Base-by-base conservation (phyloP, 2,329 filamentous ascomycete genomes). In the Basipetospora chlamydospora region DNA sequence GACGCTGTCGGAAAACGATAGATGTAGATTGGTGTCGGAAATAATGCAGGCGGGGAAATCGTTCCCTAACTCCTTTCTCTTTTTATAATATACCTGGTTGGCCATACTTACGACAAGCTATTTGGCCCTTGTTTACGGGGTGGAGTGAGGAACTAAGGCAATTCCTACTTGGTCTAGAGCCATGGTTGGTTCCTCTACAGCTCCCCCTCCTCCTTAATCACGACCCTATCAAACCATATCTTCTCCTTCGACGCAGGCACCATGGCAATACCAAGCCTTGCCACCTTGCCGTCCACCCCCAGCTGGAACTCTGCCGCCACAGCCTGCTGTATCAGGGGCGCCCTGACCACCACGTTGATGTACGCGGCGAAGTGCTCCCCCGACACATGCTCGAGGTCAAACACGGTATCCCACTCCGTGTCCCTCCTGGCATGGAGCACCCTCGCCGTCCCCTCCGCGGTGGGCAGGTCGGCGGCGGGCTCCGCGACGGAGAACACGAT, bases 361-460 rank as follows among this genome's bases (percentile, higher is more conserved):
- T 35, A 42, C 7, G 21, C 33, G 8, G 35, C 20, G 31, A 32
- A 46, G 11, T 39, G 37, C 16, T 46, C 40, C 2, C 44, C 44
- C 1, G 39, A 42, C 13, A 43, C 42, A 11, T 41, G 43, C 22
- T 41, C 40, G 1, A 46, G 25, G 20, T 42, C 40, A 6, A 35
- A 22, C 3, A 32, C 33, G 3, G 35, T 21, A n/a, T 42, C 15
- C 33, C 33, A 35, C 20, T 33, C 26, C 5, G 28, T 22, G 17
- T 29, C 21, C 7, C 23, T 17, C 8, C 30, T 22, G 9, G 34
- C 25, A 11, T 37, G 34, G 8, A 42, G 22, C 9, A 42, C 28
- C 26, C 32, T 29, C 7, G 35, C 40, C 22, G 34, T 35, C n/a
- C 25, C 39, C 3, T 38, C 21, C 3, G 23, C 32, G 3, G 18